Conservation (phyloP, 768 basidiomycete species). For the Mycena rosella region DNA sequence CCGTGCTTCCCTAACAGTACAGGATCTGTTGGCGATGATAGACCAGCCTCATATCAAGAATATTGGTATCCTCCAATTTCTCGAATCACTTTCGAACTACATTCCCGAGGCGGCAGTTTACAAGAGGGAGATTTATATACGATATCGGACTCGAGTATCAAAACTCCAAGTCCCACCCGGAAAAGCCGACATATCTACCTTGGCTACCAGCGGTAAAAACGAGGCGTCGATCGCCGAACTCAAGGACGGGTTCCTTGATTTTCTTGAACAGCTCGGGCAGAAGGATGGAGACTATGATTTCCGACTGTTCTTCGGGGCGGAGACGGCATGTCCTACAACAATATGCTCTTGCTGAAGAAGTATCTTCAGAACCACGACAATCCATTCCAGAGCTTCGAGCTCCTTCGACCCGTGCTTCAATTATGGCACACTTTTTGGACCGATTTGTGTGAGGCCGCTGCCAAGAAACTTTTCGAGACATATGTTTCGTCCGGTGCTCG, state of each 20-base stretch:
- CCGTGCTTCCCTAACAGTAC: conserved; percentile 37
- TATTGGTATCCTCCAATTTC: conserved; percentile 46
- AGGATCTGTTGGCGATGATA: conserved; percentile 40
- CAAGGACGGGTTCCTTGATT: conserved; percentile 48
- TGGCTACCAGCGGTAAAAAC: conserved; percentile 45
- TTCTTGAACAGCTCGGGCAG: conserved; percentile 43
- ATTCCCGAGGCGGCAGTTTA: conserved; percentile 41
- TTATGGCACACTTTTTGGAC: too few species aligned
- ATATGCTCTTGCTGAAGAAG: conserved; percentile 29
- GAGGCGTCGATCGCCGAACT: conserved; percentile 46
- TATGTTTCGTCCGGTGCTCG: background rate
- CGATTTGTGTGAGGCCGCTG: background rate
- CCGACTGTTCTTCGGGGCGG: background rate
- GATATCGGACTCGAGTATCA: conserved; percentile 41
- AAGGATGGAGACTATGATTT: conserved; percentile 39
- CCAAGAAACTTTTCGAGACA: conserved; percentile 10
- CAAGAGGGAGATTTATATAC: conserved; percentile 37
- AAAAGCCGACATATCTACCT: conserved; percentile 41
- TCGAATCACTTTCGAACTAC: conserved; percentile 40
- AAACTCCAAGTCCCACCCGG: conserved; percentile 25
- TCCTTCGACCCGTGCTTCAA: background rate
- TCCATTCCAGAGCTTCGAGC: conserved; percentile 5
- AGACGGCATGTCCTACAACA: conserved; percentile 51
- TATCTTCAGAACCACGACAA: conserved; percentile 7
- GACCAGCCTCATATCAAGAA: conserved; percentile 42